Conservation (phyloP, 176 grass and related monocot genomes). For the Cocos nucifera region DNA sequence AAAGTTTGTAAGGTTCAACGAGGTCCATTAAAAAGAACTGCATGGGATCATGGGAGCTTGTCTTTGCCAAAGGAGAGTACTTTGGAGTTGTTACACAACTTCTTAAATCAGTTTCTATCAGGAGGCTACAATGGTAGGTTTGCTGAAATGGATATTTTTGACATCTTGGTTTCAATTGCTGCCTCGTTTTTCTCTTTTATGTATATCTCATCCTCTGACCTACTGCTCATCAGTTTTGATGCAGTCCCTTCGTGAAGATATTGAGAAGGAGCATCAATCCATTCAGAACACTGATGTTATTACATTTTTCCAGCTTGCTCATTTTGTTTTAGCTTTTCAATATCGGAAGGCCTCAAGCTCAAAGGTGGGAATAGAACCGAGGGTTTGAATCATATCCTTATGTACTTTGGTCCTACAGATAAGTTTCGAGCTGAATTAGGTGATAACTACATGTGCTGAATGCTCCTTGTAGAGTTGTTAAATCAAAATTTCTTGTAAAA, state of each 20-base stretch:
- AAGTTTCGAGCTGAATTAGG: too few relatives aligned
- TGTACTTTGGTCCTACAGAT: too few relatives aligned
- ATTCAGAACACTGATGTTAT: constrained; percentile 56
- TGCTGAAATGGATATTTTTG: neutral
- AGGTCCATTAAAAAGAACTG: constrained; percentile 80
- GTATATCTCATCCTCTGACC: constrained; percentile 13
- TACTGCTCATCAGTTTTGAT: constrained; percentile 65
- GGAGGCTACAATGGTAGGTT: constrained; percentile 86
- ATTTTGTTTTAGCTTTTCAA: constrained; percentile 86
- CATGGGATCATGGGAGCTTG: constrained; percentile 62
- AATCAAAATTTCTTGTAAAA: too few relatives aligned
- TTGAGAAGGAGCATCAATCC: constrained; percentile 55
- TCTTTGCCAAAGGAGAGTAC: constrained; percentile 52
- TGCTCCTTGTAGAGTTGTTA: too few relatives aligned
- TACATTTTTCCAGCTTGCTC: constrained; percentile 79
- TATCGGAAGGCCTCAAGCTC: constrained; percentile 59
- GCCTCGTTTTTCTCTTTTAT: too few relatives aligned
- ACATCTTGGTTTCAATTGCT: too few relatives aligned
- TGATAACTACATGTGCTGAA: too few relatives aligned
- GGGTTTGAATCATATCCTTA: neutral
- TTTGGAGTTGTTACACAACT: constrained; percentile 48
- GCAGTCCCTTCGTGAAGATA: constrained; percentile 79
- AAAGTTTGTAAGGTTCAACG: constrained; percentile 65
- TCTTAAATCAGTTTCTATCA: constrained; percentile 77
- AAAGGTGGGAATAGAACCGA: constrained; percentile 47